These are phyloP conservation scores for Agaricus subrufescens DNA, from an alignment of 768 basidiomycete species.

Conservation along the genomic window DNA sequence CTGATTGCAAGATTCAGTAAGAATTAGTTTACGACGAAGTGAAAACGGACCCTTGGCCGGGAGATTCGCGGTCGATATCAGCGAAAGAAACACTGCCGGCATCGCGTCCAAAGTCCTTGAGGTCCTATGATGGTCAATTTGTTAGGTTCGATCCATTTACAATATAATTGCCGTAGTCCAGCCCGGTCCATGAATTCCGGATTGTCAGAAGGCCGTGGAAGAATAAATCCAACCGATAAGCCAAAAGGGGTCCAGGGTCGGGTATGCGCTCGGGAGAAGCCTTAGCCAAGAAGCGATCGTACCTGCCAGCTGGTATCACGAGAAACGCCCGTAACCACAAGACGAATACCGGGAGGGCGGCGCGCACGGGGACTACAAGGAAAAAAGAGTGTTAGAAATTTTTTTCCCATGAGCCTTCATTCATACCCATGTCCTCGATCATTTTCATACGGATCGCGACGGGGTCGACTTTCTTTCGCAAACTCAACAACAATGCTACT, in stretches of 20 bases:
- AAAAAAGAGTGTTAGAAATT: neutral
- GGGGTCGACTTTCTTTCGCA: slow-evolving; percentile 87
- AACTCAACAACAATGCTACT: slow-evolving; percentile 91
- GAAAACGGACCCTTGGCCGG: slow-evolving; percentile 77
- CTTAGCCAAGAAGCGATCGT: slow-evolving; percentile 31
- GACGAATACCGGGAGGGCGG: slow-evolving; percentile 75
- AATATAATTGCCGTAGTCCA: slow-evolving; percentile 15
- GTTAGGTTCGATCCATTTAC: slow-evolving; percentile 37
- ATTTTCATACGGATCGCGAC: slow-evolving; percentile 70
- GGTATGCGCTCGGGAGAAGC: slow-evolving; percentile 10
- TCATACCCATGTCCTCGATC: slow-evolving; percentile 54
- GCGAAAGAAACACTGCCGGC: slow-evolving; percentile 92
- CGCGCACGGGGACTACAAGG: slow-evolving; percentile 51
- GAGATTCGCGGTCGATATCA: slow-evolving; percentile 84
- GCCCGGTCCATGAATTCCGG: slow-evolving; percentile 14
- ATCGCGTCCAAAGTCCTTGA: slow-evolving; percentile 96
- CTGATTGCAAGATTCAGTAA: slow-evolving; percentile 34
- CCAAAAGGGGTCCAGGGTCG: slow-evolving; percentile 7
- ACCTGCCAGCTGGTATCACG: slow-evolving; percentile 99
- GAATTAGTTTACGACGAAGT: neutral
- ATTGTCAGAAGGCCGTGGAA: slow-evolving; percentile 3
- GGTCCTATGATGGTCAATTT: slow-evolving; percentile 61
- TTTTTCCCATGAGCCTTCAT: slow-evolving; percentile 1
- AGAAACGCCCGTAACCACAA: slow-evolving; percentile 85
- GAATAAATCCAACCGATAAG: slow-evolving; percentile 3